Base-by-base conservation (phyloP, 208 protist species). In the Trypanosomatidae sp. region DNA sequence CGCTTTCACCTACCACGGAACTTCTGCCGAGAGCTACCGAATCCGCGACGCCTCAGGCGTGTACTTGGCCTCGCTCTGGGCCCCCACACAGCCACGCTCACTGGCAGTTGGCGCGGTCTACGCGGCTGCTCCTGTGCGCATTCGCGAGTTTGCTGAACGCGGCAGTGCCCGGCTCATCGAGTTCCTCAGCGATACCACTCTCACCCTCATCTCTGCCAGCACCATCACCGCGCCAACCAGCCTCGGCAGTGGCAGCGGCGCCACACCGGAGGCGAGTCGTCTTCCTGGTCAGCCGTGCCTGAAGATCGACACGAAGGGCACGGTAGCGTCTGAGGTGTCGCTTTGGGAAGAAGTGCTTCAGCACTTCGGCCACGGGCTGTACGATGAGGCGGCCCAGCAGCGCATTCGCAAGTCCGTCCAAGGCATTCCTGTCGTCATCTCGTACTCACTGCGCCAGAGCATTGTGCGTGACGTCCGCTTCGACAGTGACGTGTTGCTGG, bases 221-320 rank as follows among this genome's bases (percentile, higher is more conserved):
- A 44, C 62, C 55, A n/a, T 17, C 39, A 59, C 67, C n/a, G 36
- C 47, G 49, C 22, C 44, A 30, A 25, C 25, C 15, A 50, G 44
- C 43, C 64, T 13, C 65, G 66, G 43, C 9, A 22, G 22, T n/a
- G 30, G 69, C 17, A 53, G 33, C 53, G 19, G 44, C 46, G 44
- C 44, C 25, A 41, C 33, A 53, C 6, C 52, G 41, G 22, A 46
- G 36, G 5, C 22, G n/a, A 41, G 64, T 53, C 30, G 15, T 41
- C 75, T 79, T 43, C 71, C 83, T 6, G 84, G 90, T 0, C 75
- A 76, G 30, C 78, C 93, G 33, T 79, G 78, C 30, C 70, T 97
- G 13, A 92, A 93, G 72, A 91, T 97, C 25, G 93, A 97, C 78
- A 92, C 93, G 0, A 92, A 92, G 59, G 84, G 90, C 79, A 96